These are phyloP conservation scores for Astraeus odoratus DNA, from an alignment of 768 basidiomycete genomes.

Conservation along the genomic window DNA sequence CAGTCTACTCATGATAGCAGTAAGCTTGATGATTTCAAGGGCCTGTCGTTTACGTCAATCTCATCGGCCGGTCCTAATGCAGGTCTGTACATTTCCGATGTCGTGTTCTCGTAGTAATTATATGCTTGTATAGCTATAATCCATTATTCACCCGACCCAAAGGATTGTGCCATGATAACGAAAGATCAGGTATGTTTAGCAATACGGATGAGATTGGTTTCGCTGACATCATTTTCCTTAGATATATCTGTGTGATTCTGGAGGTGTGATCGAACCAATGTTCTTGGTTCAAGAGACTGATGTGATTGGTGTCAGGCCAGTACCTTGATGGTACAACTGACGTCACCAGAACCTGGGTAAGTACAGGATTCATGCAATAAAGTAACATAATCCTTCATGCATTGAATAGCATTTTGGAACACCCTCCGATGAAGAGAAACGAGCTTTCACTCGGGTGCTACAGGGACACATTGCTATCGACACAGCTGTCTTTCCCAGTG, in stretches of 20 bases:
- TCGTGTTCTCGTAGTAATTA: not conserved
- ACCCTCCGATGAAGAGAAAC: slow-evolving; percentile 75
- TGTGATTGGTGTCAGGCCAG: slow-evolving; percentile 43
- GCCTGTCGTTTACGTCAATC: slow-evolving; percentile 88
- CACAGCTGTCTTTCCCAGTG: slow-evolving; percentile 71
- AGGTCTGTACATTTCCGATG: slow-evolving; percentile 40
- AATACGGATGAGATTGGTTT: not conserved
- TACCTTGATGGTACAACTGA: slow-evolving; percentile 94
- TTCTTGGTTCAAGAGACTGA: not conserved
- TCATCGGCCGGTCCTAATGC: slow-evolving; percentile 90
- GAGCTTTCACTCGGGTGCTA: slow-evolving; percentile 85
- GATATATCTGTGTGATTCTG: slow-evolving; percentile 83
- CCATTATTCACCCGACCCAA: slow-evolving; percentile 80
- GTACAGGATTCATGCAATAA: slow-evolving; percentile 10
- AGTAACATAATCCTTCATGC: not conserved
- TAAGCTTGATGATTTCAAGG: slow-evolving; percentile 72
- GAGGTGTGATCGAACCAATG: slow-evolving; percentile 40
- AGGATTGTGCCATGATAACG: slow-evolving; percentile 65
- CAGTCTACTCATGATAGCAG: slow-evolving; percentile 31
- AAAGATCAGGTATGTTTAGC: slow-evolving; percentile 52
- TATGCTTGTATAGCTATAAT: slow-evolving; percentile 62
- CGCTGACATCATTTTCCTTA: slow-evolving; percentile 36
- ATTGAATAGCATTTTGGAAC: slow-evolving; percentile 75
- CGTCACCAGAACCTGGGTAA: slow-evolving; percentile 81
- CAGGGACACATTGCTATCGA: slow-evolving; percentile 92